Percentiles rank a stretch among this genome's conserved stretches.
Conservation (phyloP, 75 land plant genomes). For the Isoetes taiwanensis region DNA sequence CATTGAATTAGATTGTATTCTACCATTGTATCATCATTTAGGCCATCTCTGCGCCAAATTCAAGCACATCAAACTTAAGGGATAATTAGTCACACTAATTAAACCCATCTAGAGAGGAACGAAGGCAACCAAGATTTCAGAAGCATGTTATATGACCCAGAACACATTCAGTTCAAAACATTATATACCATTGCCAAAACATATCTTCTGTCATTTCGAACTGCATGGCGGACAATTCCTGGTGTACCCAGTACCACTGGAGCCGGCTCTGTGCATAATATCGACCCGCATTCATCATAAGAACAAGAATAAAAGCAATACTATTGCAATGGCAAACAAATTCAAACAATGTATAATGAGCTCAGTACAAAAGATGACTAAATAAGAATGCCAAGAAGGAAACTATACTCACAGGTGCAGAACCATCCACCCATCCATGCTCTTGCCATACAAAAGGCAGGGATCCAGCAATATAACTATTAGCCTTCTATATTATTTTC, state of each 20-base stretch:
- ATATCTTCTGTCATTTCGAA: constrained; percentile 82
- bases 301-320: neutral
- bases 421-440: constrained; percentile 85
- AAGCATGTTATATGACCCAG: too few relatives aligned
- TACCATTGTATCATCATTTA: too few relatives aligned
- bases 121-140: too few relatives aligned
- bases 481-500: constrained; percentile 67
- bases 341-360: too few relatives aligned
- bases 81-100: too few relatives aligned
- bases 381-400: neutral
- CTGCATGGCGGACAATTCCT: constrained; percentile 73
- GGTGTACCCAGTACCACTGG: constrained; percentile 61
- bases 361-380: too few relatives aligned
- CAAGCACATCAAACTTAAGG: too few relatives aligned
- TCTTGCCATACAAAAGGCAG: constrained; percentile 79
- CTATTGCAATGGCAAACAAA: neutral
- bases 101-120: too few relatives aligned
- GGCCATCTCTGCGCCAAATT: too few relatives aligned
- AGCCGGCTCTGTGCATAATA: constrained; percentile 56
- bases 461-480: constrained; percentile 85
- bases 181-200: constrained; percentile 79
- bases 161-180: too few relatives aligned
- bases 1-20: too few relatives aligned
- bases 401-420: constrained; percentile 58
- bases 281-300: constrained; percentile 32